A percentile compares a stretch with the other conserved stretches of the same genome.
Evolutionary conservation across 257 asterid genomes (phyloP).

Genomic region (Gentiana dahurica): DNA sequence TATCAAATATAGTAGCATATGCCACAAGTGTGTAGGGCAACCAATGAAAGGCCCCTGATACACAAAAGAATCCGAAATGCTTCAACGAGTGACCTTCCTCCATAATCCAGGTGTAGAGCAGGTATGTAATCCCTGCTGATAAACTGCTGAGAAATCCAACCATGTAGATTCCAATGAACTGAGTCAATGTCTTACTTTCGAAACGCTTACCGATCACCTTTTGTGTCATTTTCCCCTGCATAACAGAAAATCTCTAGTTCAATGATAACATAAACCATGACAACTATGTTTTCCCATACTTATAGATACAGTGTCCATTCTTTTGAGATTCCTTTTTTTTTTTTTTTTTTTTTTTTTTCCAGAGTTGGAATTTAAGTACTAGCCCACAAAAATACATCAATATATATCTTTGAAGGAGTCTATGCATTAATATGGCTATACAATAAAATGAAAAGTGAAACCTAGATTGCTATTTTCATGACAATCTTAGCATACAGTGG

Average conservation of each 20-base stretch:
- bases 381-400: background rate
- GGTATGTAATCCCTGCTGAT: conserved; percentile 27
- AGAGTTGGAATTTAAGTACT: background rate
- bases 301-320: too few species aligned
- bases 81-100: conserved; percentile 24
- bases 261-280: background rate
- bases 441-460: background rate
- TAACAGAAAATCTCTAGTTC: background rate
- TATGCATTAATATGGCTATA: background rate
- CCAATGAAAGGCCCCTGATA: conserved; percentile 57
- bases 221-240: conserved; percentile 19
- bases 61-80: conserved; percentile 30
- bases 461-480: background rate
- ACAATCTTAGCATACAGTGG: background rate
- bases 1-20: conserved; percentile 20
- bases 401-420: background rate
- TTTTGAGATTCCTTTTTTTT: too few species aligned
- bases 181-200: conserved; percentile 16
- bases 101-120: conserved; percentile 28
- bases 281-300: too few species aligned
- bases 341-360: too few species aligned
- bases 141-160: conserved; percentile 46
- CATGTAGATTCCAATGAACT: conserved; percentile 38
- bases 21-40: conserved; percentile 46
- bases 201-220: conserved; percentile 8